phyloP scores from a whole-genome alignment of 2,329 filamentous ascomycete genomes.

The Cladosporium sp. region DNA sequence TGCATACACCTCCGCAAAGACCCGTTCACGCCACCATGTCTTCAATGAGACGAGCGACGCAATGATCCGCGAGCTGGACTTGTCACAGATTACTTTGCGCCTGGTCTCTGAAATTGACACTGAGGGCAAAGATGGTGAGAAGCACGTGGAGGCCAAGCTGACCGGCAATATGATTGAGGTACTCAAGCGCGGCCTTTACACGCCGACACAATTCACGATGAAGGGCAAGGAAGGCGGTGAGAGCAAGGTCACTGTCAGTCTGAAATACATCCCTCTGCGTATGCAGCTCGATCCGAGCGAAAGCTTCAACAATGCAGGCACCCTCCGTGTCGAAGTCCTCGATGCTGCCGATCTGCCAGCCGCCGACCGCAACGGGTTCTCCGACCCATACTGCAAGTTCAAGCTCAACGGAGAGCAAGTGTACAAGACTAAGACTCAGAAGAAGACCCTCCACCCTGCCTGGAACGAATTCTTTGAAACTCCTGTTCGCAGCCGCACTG shows the following conservation, averaged over 20 bases:
- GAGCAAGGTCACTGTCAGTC: conserved; percentile 82
- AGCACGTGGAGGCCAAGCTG: conserved; percentile 77
- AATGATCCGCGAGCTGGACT: conserved; percentile 94
- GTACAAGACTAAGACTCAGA: conserved; percentile 92
- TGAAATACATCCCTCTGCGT: conserved; percentile 91
- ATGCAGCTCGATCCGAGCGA: conserved; percentile 94
- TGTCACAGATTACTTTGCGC: conserved; percentile 87
- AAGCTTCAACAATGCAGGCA: conserved; percentile 99
- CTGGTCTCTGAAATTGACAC: conserved; percentile 78
- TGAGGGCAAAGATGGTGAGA: conserved; percentile 66
- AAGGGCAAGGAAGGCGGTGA: conserved; percentile 74
- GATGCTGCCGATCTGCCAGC: conserved; percentile 86
- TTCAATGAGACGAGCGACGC: conserved; percentile 94
- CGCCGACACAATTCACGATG: conserved; percentile 77
- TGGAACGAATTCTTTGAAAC: conserved; percentile 98
- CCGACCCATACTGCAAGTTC: conserved; percentile 96
- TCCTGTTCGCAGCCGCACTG: conserved; percentile 77
- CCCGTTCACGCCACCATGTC: conserved; percentile 65
- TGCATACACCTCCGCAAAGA: conserved; percentile 77
- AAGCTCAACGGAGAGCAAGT: conserved; percentile 84
- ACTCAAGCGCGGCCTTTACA: conserved; percentile 80
- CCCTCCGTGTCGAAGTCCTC: conserved; percentile 86
- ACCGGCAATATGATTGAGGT: conserved; percentile 83
- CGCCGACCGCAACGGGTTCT: conserved; percentile 93
- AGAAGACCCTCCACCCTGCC: conserved; percentile 90